Conservation (phyloP, 148 eudicot species). For the Persicaria maculosa region DNA sequence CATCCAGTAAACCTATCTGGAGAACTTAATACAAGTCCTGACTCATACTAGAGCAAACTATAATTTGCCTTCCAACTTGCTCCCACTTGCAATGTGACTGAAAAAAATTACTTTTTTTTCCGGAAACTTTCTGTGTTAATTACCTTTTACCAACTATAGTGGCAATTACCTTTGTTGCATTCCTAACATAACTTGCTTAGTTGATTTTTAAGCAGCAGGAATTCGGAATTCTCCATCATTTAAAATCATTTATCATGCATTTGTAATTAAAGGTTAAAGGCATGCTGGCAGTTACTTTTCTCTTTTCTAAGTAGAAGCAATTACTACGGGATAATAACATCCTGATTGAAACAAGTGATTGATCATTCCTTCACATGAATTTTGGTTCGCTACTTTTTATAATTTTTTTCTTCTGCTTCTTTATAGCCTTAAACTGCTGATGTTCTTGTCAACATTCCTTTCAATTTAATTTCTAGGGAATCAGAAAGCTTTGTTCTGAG, state of each 20-base stretch:
- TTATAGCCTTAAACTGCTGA: neutral
- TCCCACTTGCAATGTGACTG: neutral
- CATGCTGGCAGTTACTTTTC: neutral
- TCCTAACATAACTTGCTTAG: neutral
- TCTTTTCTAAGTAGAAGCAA: neutral
- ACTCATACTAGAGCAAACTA: neutral
- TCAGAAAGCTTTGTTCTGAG: slow-evolving; percentile 87
- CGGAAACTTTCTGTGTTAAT: neutral
- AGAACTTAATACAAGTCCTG: neutral
- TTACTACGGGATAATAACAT: neutral
- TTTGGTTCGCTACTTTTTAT: neutral
- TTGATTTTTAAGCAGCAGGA: neutral
- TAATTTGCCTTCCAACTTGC: neutral
- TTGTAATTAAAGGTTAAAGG: neutral
- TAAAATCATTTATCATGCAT: neutral
- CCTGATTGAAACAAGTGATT: neutral
- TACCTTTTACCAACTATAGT: neutral
- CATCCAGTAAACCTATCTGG: neutral
- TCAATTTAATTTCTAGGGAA: slow-evolving; percentile 48
- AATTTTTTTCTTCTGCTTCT: slow-evolving; percentile 3
- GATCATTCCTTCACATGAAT: neutral
- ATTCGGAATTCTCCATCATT: neutral
- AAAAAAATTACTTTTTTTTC: neutral
- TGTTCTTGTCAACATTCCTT: slow-evolving; percentile 1
- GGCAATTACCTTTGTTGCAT: neutral